Evolutionary conservation across 2,329 filamentous ascomycete genomes (phyloP), one percentile per base, ranked within the genome.

Genomic region (Calonectria pseudoreteaudii): DNA sequence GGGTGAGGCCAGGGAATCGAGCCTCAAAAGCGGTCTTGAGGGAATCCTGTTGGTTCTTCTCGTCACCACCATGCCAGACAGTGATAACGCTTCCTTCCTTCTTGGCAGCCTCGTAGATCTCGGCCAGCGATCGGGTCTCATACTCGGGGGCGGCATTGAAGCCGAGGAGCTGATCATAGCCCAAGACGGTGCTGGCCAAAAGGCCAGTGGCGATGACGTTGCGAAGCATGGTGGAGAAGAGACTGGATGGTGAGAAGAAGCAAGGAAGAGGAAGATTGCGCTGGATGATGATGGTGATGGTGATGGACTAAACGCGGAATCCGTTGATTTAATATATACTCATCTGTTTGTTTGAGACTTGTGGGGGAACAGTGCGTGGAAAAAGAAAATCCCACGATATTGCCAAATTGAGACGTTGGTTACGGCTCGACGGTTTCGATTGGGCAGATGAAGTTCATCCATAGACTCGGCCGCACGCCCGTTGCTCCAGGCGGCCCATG

Each of bases 1-100:
- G 84, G 5, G 84, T 87, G 72, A 90, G 86, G 11, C 85, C 85
- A 0, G 88, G 88, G 75, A 90, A 91, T 0, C 83, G 81, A 1
- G 78, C 74, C 74, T 88, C 87, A 73, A 89, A 90, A 0, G 83
- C 83, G 4, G 80, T 50, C 76, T 87, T 88, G 18, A 89, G 72
- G 1, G 14, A 34, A 68, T 86, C 78, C 41, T 85, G 85, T 65
- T 87, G 85, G 52, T 77, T 79, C 34, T 75, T 75, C 71, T 89
- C 86, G 44, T 89, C 87, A n/a, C 88, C 88, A 2, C 88, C 88
- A 50, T 87, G 87, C 86, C 86, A 88, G 5, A 86, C 70, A 0
- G 86, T 89, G 6, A 90, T 83, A 1, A 85, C 80, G 3, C 84
- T 85, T 5, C 86, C 85, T 60, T 90, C 89, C 1, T 83, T 82